Evolutionary conservation across 805 yeast genomes (phyloP), one percentile per base, ranked within the genome.

Genomic region (Vanderwaltozyma tropicalis): DNA sequence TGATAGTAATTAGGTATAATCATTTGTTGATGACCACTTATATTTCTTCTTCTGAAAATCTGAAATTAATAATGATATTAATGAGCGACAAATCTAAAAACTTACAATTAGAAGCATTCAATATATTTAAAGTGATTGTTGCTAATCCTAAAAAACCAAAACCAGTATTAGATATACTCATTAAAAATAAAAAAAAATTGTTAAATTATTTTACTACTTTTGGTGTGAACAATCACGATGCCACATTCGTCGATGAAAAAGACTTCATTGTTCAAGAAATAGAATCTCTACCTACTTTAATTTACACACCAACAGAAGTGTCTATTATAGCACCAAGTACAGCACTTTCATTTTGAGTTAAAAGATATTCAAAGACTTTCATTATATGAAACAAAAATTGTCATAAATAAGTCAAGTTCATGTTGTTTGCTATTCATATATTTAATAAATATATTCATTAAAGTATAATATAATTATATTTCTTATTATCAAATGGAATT

Each of bases 91-190:
- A 81, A 60, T 85, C 94, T 45, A 83, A 81, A 53, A 89, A 86
- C 58, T 71, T 92, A 41, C 96, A 88, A 56, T 62, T 75, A 39
- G 97, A 92, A 59, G 87, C 95, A 3, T 92, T 92, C 55, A 88
- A 92, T 46, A 80, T 89, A 27, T 89, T 92, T 66, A 92, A 89
- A 62, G 82, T 88, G 27, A 87, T 92, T 59, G 88, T 87, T n/a
- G 97, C 96, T 5, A 92, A 92, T 60, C 98, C 98, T 4, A 78
- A 80, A 44, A 88, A 88, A 58, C 70, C 86, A 2, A 84, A 79
- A 55, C 75, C 79, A 8, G 77, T 92, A 2, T 62, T 72, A 37
- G 95, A 89, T 57, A 82, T 89, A 16, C 66, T 92, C 46, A 72
- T 77, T 32, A 87, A 88, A 53, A 92, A 92, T 59, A 76, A 84